phyloP scores from a whole-genome alignment of 164 flowering plant species.

The Litsea cubeba region DNA sequence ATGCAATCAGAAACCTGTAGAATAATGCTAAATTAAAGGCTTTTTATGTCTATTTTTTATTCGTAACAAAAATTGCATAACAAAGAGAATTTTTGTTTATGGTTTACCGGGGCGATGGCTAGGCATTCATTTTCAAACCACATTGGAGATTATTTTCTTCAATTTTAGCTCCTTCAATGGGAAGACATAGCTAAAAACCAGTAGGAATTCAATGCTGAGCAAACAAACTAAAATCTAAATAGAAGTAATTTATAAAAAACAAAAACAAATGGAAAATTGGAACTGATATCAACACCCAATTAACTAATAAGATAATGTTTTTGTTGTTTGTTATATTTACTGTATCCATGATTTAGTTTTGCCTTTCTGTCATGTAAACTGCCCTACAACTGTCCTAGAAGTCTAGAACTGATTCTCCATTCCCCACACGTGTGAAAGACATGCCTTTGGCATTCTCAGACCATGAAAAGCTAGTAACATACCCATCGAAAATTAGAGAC shows the following conservation, averaged over 20 bases:
- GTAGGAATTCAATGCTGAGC: too few relatives aligned
- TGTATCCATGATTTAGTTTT: constrained; percentile 17
- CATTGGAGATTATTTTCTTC: too few relatives aligned
- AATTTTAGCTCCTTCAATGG: too few relatives aligned
- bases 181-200: too few relatives aligned
- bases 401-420: constrained; percentile 34
- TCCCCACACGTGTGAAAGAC: constrained; percentile 30
- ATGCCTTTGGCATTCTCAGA: constrained; percentile 31
- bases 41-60: too few relatives aligned
- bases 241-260: not conserved
- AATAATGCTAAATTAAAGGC: too few relatives aligned
- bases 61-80: too few relatives aligned
- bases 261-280: not conserved
- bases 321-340: not conserved
- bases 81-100: too few relatives aligned
- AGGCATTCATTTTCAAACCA: too few relatives aligned
- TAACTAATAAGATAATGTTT: not conserved
- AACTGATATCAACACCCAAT: not conserved
- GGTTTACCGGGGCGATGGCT: too few relatives aligned
- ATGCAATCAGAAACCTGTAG: too few relatives aligned
- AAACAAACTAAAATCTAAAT: too few relatives aligned
- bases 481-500: constrained; percentile 9
- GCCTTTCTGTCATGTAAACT: constrained; percentile 5
- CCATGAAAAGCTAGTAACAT: constrained; percentile 13
- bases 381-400: constrained; percentile 26